A percentile compares a stretch with the other conserved stretches of the same genome.
These are phyloP conservation scores for Cryptococcus sp. DNA, from an alignment of 1,284 basidiomycete genomes.

Conservation along the genomic window DNA sequence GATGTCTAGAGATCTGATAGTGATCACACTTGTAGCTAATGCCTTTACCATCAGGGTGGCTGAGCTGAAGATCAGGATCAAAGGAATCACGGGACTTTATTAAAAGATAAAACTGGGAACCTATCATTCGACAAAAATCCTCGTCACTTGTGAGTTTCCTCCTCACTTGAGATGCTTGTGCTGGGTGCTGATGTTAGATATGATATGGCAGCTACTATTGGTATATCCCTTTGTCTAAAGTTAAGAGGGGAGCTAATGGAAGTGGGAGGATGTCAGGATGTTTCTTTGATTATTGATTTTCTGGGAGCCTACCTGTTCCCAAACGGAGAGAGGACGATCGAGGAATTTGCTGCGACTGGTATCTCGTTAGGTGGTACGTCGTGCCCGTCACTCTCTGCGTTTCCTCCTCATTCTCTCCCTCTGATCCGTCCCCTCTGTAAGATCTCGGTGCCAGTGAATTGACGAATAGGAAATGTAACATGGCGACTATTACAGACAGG, in stretches of 20 bases:
- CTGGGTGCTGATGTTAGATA: constrained; percentile 48
- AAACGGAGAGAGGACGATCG: constrained; percentile 59
- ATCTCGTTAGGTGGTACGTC: constrained; percentile 51
- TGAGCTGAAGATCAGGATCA: constrained; percentile 58
- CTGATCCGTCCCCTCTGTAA: neutral
- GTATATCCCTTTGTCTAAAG: constrained; percentile 13
- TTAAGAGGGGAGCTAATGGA: neutral
- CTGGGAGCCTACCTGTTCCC: constrained; percentile 74
- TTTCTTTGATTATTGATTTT: constrained; percentile 76
- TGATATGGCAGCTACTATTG: constrained; percentile 70
- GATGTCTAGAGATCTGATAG: constrained; percentile 33
- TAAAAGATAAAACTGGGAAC: constrained; percentile 56
- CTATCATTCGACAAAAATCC: constrained; percentile 61
- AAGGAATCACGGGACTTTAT: constrained; percentile 66
- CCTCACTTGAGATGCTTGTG: constrained; percentile 1
- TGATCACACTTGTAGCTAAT: constrained; percentile 40
- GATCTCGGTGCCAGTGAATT: neutral
- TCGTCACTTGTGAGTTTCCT: constrained; percentile 52
- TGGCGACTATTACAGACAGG: constrained; percentile 51
- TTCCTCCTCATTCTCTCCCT: neutral
- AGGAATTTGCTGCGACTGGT: constrained; percentile 60
- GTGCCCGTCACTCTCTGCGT: neutral
- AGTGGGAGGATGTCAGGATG: constrained; percentile 68
- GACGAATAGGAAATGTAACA: constrained; percentile 46
- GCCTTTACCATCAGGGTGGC: neutral